Evolutionary conservation across 768 basidiomycete genomes (phyloP).

Genomic region (Sporobolomyces phaffii): DNA sequence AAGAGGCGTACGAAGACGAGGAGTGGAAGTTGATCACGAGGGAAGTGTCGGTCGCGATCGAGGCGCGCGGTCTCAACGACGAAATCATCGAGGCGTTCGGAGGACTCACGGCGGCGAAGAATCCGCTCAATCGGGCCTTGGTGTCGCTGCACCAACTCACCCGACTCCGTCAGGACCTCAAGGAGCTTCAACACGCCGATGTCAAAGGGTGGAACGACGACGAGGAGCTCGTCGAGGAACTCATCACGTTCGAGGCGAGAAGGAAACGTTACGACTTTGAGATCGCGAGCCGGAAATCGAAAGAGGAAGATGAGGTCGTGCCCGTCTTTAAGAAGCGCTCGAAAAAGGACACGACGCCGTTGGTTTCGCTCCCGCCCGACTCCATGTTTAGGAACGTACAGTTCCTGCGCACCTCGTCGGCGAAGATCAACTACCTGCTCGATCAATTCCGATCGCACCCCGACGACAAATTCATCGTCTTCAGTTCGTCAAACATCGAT

Average conservation of each 20-base stretch:
- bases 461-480: slow-evolving; percentile 38
- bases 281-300: slow-evolving; percentile 5
- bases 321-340: slow-evolving; percentile 18
- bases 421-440: slow-evolving; percentile 34
- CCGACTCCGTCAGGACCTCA: slow-evolving; percentile 17
- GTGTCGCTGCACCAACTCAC: slow-evolving; percentile 20
- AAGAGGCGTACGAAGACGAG: slow-evolving; percentile 22
- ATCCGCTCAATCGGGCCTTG: not conserved
- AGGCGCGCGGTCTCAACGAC: slow-evolving; percentile 6
- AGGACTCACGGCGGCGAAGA: slow-evolving; percentile 10
- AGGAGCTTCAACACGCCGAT: slow-evolving; percentile 16
- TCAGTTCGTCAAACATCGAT: slow-evolving; percentile 18
- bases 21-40: slow-evolving; percentile 10
- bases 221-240: slow-evolving; percentile 36
- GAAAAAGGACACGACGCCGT: slow-evolving; percentile 5
- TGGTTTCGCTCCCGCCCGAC: slow-evolving; percentile 15
- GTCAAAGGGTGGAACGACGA: slow-evolving; percentile 31
- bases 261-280: slow-evolving; percentile 13
- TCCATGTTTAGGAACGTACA: slow-evolving; percentile 9
- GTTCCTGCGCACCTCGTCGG: slow-evolving; percentile 16
- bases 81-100: slow-evolving; percentile 28
- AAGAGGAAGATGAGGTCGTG: slow-evolving; percentile 9
- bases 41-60: slow-evolving; percentile 8
- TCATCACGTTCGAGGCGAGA: slow-evolving; percentile 33
- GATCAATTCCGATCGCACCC: slow-evolving; percentile 10